Percentiles rank a stretch among this genome's conserved stretches.
phyloP scores from a whole-genome alignment of 805 yeast genomes.

The Saturnispora ahearnii region DNA sequence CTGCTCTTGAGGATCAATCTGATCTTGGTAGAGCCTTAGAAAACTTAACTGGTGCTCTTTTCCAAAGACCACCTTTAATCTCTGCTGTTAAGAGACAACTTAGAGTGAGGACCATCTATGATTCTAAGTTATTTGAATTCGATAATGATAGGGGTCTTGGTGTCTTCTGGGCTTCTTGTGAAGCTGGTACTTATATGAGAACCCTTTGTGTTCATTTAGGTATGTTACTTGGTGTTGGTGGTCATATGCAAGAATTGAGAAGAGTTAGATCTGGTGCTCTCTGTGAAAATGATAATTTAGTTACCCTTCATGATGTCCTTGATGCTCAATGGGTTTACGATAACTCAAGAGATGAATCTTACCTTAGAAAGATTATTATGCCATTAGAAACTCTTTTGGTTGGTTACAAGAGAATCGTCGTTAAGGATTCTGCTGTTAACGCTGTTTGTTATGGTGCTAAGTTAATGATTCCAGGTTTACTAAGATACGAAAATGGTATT shows the following conservation, averaged over 20 bases:
- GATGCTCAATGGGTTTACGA: conserved; percentile 98
- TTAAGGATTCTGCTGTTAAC: conserved; percentile 84
- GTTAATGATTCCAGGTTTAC: conserved; percentile 95
- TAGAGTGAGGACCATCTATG: conserved; percentile 96
- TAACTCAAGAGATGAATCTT: conserved; percentile 93
- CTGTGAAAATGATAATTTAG: conserved; percentile 82
- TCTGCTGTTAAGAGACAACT: conserved; percentile 98
- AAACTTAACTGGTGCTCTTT: conserved; percentile 94
- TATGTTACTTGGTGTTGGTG: conserved; percentile 97
- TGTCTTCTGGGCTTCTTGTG: conserved; percentile 99
- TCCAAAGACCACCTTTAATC: conserved; percentile 98
- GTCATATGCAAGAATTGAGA: conserved; percentile 99
- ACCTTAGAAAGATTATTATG: conserved; percentile 85
- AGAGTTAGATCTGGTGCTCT: conserved; percentile 98
- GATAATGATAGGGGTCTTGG: conserved; percentile 95
- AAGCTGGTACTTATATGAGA: conserved; percentile 99
- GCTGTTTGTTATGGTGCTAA: conserved; percentile 99
- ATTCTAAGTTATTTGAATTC: conserved; percentile 89
- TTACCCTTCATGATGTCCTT: conserved; percentile 92
- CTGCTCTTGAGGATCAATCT: conserved; percentile 81
- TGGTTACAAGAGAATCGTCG: conserved; percentile 96
- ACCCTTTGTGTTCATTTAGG: conserved; percentile 98
- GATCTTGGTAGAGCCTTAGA: conserved; percentile 79
- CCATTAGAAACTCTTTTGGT: conserved; percentile 90
- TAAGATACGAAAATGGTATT: conserved; percentile 95